Base-by-base conservation (phyloP, 768 basidiomycete species). In the Sarcomyxa edulis region DNA sequence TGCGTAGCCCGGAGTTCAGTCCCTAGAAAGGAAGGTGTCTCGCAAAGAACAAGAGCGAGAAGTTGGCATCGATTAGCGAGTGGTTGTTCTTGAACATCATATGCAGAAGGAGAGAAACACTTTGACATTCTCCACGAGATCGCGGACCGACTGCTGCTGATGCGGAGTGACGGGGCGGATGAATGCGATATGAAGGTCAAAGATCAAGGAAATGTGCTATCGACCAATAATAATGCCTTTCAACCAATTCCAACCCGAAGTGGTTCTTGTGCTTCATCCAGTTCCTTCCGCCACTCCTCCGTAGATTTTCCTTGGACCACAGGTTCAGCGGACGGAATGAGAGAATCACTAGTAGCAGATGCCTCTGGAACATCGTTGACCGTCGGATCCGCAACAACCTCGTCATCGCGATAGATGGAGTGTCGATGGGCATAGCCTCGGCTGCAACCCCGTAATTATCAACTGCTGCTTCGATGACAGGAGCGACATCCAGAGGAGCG, bases 181-280 rank as follows among this genome's bases (percentile, higher is more conserved):
- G 58, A 96, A 93, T 15, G 88, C 86, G 18, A 72, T 72, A 47
- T 85, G 80, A 25, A 96, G 72, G 54, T 96, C 92, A 53, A 94
- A 96, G 28, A 96, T 78, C 39, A 98, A 74, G 6, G 84, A 81
- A 3, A 86, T 79, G 51, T 93, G 84, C 46, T 87, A 53, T 96
- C 93, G 32, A 95, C 81, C 21, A 99, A 72, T 8, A 68, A 61
- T 39, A 99, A 64, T 0, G 90, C 84, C 31, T 78, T 79, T 12
- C 70, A 66, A 32, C 84, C 75, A 45, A 98, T 69, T 15, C 66
- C 68, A 7, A 69, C 66, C 46, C 80, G 78, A 24, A 93, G 57
- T 20, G 77, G 68, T 39, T 85, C 78, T 12, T 93, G 72, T 14
- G 70, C 68, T 21, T 67, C 70, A 33, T 84, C 73, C 38, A 97